Base-by-base conservation (phyloP, 2,329 filamentous ascomycete genomes). In the Beauveria sp. region DNA sequence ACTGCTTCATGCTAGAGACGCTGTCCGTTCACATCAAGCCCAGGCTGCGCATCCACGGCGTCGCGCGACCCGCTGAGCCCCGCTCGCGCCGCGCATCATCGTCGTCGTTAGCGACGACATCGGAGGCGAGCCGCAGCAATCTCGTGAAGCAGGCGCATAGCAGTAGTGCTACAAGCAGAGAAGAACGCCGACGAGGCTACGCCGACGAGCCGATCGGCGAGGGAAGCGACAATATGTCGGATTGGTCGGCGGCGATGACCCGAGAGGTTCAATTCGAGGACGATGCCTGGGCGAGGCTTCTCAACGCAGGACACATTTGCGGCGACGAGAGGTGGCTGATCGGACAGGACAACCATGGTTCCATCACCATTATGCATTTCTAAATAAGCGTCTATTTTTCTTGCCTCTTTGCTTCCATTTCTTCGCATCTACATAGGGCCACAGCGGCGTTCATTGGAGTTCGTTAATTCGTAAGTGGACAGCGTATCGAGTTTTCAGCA, bases 311-410 rank as follows among this genome's bases (percentile, higher is more conserved):
- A 1, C 76, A 76, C 63, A 81, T 88, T 18, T 78, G 72, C 42
- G 86, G 84, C 1, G 82, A 85, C 63, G 85, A 87, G 85, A 87
- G 82, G 60, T 87, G 84, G 78, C 58, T 87, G n/a, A 70, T 87
- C 12, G 85, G 85, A 0, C 81, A 87, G 71, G 84, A 84, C 67
- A 64, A 65, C 1, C 68, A 74, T 9, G 76, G 80, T 38, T 75
- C 78, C 63, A 69, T 87, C 51, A 81, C 82, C 0, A 71, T 87
- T 60, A 72, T 81, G 62, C 70, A 78, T 60, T 87, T 87, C 63
- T 79, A 66, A 73, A 61, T n/a, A 51, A 56, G 52, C 49, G 49
- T 58, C 56, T 43, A 49, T 59, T 53, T 45, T 28, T 49, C 56
- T 61, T 58, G 30, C 3, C 34, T 14, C 5, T 38, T 38, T 38